phyloP scores from a whole-genome alignment of 257 asterid species.

The Paulownia fortunei region DNA sequence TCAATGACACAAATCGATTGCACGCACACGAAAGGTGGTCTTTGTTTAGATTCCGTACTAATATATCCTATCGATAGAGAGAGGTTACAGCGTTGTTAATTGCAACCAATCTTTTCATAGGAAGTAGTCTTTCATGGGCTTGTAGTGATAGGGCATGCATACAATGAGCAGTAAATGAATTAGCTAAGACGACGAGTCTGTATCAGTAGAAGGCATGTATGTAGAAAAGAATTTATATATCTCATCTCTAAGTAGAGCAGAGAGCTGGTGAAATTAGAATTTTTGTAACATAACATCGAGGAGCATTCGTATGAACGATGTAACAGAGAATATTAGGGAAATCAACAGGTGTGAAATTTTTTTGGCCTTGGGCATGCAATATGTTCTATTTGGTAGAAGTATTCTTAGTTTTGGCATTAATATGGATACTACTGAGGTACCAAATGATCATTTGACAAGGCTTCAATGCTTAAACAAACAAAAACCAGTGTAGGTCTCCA shows the following conservation, averaged over 20 bases:
- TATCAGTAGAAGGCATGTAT: background rate
- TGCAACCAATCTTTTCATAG: constrained; percentile 22
- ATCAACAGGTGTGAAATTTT: background rate
- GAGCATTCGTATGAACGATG: too few species aligned
- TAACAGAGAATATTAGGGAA: too few species aligned
- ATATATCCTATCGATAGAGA: constrained; percentile 53
- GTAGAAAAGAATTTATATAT: background rate
- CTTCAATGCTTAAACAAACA: too few species aligned
- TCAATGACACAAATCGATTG: constrained; percentile 83
- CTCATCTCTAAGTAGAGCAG: background rate
- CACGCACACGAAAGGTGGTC: constrained; percentile 76
- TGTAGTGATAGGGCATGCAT: background rate
- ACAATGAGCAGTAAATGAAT: background rate
- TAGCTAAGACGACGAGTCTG: background rate
- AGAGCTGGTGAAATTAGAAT: background rate
- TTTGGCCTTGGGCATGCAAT: too few species aligned
- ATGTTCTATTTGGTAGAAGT: too few species aligned
- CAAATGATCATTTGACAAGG: too few species aligned
- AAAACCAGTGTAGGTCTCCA: too few species aligned
- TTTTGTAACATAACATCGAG: background rate
- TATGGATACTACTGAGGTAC: too few species aligned
- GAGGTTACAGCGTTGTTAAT: constrained; percentile 52
- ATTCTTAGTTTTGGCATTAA: too few species aligned
- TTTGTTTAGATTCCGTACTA: constrained; percentile 64
- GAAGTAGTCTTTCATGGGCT: background rate